Percentiles rank a stretch among this genome's conserved stretches.
Evolutionary conservation across 2,329 filamentous ascomycete genomes (phyloP).

Genomic region (Thermomyces lanuginosus): DNA sequence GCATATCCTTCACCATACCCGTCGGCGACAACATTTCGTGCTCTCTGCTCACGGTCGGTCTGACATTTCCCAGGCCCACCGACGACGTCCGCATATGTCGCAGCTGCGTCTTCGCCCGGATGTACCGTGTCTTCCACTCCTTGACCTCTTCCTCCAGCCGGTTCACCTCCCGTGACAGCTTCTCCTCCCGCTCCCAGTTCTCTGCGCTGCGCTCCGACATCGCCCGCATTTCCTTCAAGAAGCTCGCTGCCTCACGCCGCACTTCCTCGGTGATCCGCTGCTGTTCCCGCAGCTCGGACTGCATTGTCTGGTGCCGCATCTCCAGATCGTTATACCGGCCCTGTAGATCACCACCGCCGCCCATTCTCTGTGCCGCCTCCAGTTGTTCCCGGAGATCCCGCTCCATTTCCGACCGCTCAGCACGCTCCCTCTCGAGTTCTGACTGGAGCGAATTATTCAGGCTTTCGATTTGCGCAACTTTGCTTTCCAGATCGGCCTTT

Average conservation of each 20-base stretch:
- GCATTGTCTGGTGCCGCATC: slow-evolving; percentile 49
- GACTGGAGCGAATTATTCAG: slow-evolving; percentile 65
- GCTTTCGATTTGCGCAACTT: slow-evolving; percentile 55
- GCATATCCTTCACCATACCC: slow-evolving; percentile 74
- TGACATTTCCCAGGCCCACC: slow-evolving; percentile 45
- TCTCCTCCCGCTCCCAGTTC: slow-evolving; percentile 66
- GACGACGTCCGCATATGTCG: slow-evolving; percentile 68
- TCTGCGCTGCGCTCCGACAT: slow-evolving; percentile 66
- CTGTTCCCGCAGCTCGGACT: slow-evolving; percentile 52
- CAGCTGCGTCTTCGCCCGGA: slow-evolving; percentile 72
- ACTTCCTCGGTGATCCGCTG: slow-evolving; percentile 76
- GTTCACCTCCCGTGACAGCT: slow-evolving; percentile 57
- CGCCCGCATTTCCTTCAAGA: slow-evolving; percentile 74
- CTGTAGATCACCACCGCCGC: slow-evolving; percentile 40
- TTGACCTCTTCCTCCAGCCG: slow-evolving; percentile 67
- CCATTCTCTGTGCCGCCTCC: slow-evolving; percentile 21
- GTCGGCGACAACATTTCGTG: slow-evolving; percentile 54
- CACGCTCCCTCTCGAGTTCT: slow-evolving; percentile 58
- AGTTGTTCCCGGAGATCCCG: slow-evolving; percentile 49
- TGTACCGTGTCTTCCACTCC: slow-evolving; percentile 82
- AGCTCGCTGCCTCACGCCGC: slow-evolving; percentile 63
- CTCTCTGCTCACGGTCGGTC: slow-evolving; percentile 38
- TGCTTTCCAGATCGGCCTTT: slow-evolving; percentile 51
- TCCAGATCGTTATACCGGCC: slow-evolving; percentile 43
- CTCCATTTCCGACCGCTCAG: slow-evolving; percentile 49